A percentile compares a stretch with the other conserved stretches of the same genome.
Conservation (phyloP, 371 early-diverging fungal genomes). For the Lichtheimia ornata region DNA sequence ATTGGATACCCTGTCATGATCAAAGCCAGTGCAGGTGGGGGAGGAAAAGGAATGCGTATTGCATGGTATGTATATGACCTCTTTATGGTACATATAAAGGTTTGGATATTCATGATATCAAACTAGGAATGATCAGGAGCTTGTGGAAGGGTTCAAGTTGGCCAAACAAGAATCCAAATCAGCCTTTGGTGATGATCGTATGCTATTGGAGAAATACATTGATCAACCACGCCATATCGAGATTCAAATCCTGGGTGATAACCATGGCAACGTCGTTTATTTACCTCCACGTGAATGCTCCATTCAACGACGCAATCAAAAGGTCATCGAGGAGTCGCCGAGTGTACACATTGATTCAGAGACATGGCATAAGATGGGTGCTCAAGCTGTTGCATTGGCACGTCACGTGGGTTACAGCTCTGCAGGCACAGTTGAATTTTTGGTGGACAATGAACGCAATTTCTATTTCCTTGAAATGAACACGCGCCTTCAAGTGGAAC, state of each 20-base stretch:
- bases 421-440: slow-evolving; percentile 79
- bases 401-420: slow-evolving; percentile 83
- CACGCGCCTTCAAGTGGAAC: slow-evolving; percentile 93
- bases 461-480: slow-evolving; percentile 93
- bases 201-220: slow-evolving; percentile 93
- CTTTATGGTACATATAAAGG: neutral
- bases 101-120: slow-evolving; percentile 1
- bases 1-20: slow-evolving; percentile 83
- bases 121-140: slow-evolving; percentile 60
- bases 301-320: slow-evolving; percentile 90
- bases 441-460: slow-evolving; percentile 65
- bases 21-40: slow-evolving; percentile 87
- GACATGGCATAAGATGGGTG: slow-evolving; percentile 79
- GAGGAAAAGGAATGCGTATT: slow-evolving; percentile 89
- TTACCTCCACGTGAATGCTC: slow-evolving; percentile 93
- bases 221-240: slow-evolving; percentile 85
- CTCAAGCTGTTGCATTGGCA: slow-evolving; percentile 80
- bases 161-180: slow-evolving; percentile 82
- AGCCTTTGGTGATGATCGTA: slow-evolving; percentile 83
- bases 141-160: slow-evolving; percentile 77
- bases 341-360: slow-evolving; percentile 65
- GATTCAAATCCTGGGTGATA: slow-evolving; percentile 81
- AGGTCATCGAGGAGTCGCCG: slow-evolving; percentile 82
- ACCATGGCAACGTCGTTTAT: slow-evolving; percentile 75
- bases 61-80: slow-evolving; percentile 44